Evolutionary conservation across 2,329 filamentous ascomycete genomes (phyloP), one percentile per base, ranked within the genome.

Genomic region (Ophiostoma fasciatum): DNA sequence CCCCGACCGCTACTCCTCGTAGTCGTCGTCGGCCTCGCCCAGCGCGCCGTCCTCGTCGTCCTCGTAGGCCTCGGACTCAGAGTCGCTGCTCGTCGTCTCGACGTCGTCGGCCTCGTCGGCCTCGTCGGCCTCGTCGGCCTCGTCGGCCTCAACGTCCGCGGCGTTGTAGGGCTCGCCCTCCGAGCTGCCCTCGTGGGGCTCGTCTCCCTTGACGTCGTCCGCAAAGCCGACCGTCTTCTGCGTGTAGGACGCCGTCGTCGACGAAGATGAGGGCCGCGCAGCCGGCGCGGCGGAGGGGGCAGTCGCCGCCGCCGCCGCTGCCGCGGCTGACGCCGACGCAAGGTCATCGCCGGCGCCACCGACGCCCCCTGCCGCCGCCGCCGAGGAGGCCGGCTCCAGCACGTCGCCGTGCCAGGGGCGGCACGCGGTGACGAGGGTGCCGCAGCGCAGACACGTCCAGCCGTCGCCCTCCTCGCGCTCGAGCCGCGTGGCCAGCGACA

Each of bases 401-500:
- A 96, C 81, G 56, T 94, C 90, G 18, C 90, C 90, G 47, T 67
- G 75, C 90, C 90, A 98, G 1, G 90, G 84, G 53, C 74, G 78
- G 56, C 88, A 96, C 53, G 87, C 76, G 51, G 79, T 84, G 33
- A 93, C 74, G 15, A 79, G 54, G 50, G 83, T 80, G 14, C 87
- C 87, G 51, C 90, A 98, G 15, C 90, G 71, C 31, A 98, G 61
- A 58, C 90, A 98, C 10, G 74, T 71, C 84, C 87, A 94, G 3
- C 88, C 88, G 51, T 94, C 84, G 22, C 88, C 90, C 53, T 94
- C 88, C 57, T 96, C 88, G 5, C 78, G 74, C 56, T 94, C 88
- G 29, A 98, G 68, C 41, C 82, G 74, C 39, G 85, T 83, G 4
- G 87, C 84, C n/a, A 96, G 59, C 51, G 90, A 98, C 14, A 93